phyloP scores from a whole-genome alignment of 257 asterid species.

The Ilex asprella region DNA sequence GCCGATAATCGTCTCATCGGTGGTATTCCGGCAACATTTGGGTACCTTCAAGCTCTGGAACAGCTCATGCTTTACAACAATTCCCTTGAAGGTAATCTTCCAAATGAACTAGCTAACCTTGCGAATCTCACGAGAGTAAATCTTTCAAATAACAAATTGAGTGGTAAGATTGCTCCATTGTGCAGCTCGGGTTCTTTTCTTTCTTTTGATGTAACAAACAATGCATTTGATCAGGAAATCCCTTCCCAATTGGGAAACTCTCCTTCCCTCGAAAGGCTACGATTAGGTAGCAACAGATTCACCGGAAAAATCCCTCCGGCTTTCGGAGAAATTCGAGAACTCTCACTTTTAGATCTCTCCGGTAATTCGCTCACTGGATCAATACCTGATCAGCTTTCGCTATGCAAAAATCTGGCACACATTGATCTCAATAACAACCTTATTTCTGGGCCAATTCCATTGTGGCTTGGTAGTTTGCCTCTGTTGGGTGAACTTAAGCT shows the following conservation, averaged over 20 bases:
- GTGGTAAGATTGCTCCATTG: constrained; percentile 67
- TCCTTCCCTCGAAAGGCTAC: constrained; percentile 57
- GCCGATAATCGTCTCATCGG: constrained; percentile 66
- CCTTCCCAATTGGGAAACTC: constrained; percentile 68
- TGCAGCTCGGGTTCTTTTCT: constrained; percentile 42
- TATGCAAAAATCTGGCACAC: constrained; percentile 59
- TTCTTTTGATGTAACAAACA: constrained; percentile 25
- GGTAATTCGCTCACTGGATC: constrained; percentile 56
- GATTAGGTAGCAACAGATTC: constrained; percentile 66
- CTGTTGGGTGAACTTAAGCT: constrained; percentile 79
- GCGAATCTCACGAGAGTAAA: constrained; percentile 74
- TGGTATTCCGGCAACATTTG: constrained; percentile 59
- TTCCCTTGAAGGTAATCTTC: constrained; percentile 65
- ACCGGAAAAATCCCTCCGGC: constrained; percentile 69
- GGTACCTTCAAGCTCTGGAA: constrained; percentile 49
- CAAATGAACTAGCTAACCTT: constrained; percentile 43
- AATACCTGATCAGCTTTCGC: constrained; percentile 65
- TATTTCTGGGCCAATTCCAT: constrained; percentile 63
- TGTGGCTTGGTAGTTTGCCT: constrained; percentile 77
- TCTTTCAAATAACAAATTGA: constrained; percentile 58
- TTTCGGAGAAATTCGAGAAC: constrained; percentile 46
- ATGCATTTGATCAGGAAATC: constrained; percentile 58
- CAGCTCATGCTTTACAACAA: constrained; percentile 85
- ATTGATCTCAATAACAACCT: constrained; percentile 72
- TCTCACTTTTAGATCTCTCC: constrained; percentile 70